phyloP scores from a whole-genome alignment of 108 stramenopile species.

The Nannochloropsis salina region DNA sequence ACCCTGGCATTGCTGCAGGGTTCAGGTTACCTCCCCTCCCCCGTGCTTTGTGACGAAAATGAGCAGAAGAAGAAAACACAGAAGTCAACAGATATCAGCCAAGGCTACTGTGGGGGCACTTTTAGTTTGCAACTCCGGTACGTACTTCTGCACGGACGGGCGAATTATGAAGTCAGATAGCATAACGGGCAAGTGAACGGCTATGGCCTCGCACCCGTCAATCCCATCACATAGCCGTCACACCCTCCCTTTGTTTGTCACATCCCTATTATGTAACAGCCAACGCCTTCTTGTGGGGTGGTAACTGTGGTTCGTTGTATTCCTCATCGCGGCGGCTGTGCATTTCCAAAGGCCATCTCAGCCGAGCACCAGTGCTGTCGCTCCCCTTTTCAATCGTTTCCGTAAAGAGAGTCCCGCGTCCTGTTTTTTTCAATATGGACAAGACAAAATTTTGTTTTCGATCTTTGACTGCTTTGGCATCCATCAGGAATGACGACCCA shows the following conservation, averaged over 20 bases:
- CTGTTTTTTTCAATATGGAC: too few relatives aligned
- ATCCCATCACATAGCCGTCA: neutral
- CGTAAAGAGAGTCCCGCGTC: too few relatives aligned
- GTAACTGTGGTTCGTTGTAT: neutral
- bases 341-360: too few relatives aligned
- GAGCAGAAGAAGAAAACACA: neutral
- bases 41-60: neutral
- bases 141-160: neutral
- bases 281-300: constrained; percentile 2
- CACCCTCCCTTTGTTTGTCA: neutral
- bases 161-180: too few relatives aligned
- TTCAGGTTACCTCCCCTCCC: too few relatives aligned
- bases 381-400: too few relatives aligned
- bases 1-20: too few relatives aligned
- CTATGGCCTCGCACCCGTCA: neutral
- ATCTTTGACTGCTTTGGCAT: neutral
- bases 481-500: constrained; percentile 17
- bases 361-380: too few relatives aligned
- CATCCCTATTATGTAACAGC: neutral
- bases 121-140: neutral
- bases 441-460: too few relatives aligned
- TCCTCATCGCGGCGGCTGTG: neutral
- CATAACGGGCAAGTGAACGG: too few relatives aligned
- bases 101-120: neutral
- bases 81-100: neutral